Evolutionary conservation across 352 stramenopile species (phyloP).

Genomic region (Blastocystis sp.): DNA sequence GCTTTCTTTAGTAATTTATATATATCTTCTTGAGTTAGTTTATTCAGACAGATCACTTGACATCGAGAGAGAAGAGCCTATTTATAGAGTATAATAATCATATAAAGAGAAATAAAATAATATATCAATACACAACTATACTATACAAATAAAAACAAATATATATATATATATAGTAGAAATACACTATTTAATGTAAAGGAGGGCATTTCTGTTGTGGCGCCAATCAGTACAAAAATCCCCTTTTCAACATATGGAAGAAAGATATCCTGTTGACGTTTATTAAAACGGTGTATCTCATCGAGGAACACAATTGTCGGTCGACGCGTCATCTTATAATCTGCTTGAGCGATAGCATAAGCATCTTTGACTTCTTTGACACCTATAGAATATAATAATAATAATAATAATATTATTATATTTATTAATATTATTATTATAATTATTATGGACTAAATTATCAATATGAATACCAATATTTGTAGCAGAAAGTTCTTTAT

Average conservation of each 20-base stretch:
- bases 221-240: constrained; percentile 61
- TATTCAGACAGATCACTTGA: constrained; percentile 49
- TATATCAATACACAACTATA: no score
- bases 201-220: constrained; percentile 64
- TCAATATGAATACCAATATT: no score
- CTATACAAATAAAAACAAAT: no score
- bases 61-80: constrained; percentile 29
- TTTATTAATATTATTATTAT: no score
- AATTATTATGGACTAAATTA: no score
- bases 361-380: constrained; percentile 55
- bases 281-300: constrained; percentile 65
- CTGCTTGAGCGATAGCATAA: constrained; percentile 52
- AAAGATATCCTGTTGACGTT: constrained; percentile 64
- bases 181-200: constrained; percentile 64
- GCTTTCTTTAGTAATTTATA: constrained; percentile 52
- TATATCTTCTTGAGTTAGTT: constrained; percentile 52
- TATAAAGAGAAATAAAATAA: not conserved
- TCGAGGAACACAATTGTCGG: constrained; percentile 63
- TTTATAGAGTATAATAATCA: not conserved
- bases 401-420: no score
- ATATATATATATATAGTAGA: constrained; percentile 56
- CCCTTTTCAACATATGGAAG: constrained; percentile 58
- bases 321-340: constrained; percentile 50
- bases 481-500: constrained; percentile 53
- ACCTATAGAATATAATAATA: constrained; percentile 54